Base-by-base conservation (phyloP, 306 rosid species). In the Crotalaria pallida region DNA sequence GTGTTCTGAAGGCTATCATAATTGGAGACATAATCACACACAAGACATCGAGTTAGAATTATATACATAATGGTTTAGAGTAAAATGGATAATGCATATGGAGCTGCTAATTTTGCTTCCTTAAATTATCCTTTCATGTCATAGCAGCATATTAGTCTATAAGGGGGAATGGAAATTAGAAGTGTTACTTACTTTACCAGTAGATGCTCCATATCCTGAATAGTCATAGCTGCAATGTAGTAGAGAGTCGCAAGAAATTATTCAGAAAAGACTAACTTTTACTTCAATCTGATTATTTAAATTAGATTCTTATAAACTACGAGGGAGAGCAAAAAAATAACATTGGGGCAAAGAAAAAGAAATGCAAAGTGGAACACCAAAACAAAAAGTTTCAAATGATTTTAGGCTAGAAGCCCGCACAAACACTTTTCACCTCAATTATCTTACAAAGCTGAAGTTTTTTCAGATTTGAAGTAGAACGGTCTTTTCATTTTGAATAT, bases 121-220 rank as follows among this genome's bases (percentile, higher is more conserved):
- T 26, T 48, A 18, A 16, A 62, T 33, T 2, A 44, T 44, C 27
- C 10, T 43, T 56, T 9, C 24, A 45, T 7, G 22, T 10, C 16
- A 9, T 52, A 5, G 40, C 8, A 7, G 40, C 10, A 33, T n/a
- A n/a, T n/a, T n/a, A n/a, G n/a, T n/a, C n/a, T n/a, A n/a, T n/a
- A n/a, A 70, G 19, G 19, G 10, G 61, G 41, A 31, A 23, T 8
- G 3, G 60, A n/a, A 58, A 58, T 16, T 31, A 2, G 49, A 40
- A 7, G 49, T 34, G 73, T 60, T n/a, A 68, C 89, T 75, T 79
- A 88, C 96, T 86, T 88, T 88, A 33, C 96, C 96, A 2, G 85
- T 67, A 8, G 92, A 88, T 65, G 83, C 86, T 64, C 96, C 96
- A 50, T 88, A 88, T 19, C 96, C 96, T 36, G 96, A 88, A 69